Evolutionary conservation across 176 grass and related monocot species (phyloP).

Genomic region (Oryza longistaminata): DNA sequence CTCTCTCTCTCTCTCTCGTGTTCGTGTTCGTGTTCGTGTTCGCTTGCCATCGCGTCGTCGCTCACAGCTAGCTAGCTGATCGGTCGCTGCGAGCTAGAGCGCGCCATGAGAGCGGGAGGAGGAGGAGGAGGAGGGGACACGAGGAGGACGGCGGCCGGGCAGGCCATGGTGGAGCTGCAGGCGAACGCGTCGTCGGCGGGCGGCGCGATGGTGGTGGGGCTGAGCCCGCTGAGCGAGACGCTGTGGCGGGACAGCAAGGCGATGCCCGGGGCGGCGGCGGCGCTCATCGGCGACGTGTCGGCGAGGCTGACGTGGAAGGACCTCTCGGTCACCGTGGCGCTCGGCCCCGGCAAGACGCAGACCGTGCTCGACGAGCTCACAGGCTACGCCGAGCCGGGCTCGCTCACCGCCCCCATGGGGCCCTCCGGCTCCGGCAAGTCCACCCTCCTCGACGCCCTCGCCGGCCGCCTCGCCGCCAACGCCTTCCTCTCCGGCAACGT

Average conservation of each 20-base stretch:
- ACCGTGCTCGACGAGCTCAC: slow-evolving; percentile 85
- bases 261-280: slow-evolving; percentile 34
- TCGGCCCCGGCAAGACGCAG: slow-evolving; percentile 74
- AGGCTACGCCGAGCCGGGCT: slow-evolving; percentile 83
- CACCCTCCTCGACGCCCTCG: slow-evolving; percentile 90
- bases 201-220: slow-evolving; percentile 53
- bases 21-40: not conserved
- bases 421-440: slow-evolving; percentile 98
- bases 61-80: slow-evolving; percentile 30
- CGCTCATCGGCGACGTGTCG: slow-evolving; percentile 79
- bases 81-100: not conserved
- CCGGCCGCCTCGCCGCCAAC: slow-evolving; percentile 87
- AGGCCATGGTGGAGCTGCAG: slow-evolving; percentile 80
- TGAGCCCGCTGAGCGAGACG: slow-evolving; percentile 95
- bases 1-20: not conserved
- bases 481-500: slow-evolving; percentile 85
- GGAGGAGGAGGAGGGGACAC: slow-evolving; percentile 17
- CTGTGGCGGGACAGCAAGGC: slow-evolving; percentile 77
- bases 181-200: slow-evolving; percentile 50
- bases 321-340: slow-evolving; percentile 79
- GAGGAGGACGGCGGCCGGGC: slow-evolving; percentile 46
- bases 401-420: slow-evolving; percentile 86
- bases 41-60: not conserved
- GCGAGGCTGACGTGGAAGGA: slow-evolving; percentile 98
- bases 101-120: slow-evolving; percentile 39